These are phyloP conservation scores for Debaryomyces tyrocola DNA, from an alignment of 805 yeast species.

Conservation along the genomic window DNA sequence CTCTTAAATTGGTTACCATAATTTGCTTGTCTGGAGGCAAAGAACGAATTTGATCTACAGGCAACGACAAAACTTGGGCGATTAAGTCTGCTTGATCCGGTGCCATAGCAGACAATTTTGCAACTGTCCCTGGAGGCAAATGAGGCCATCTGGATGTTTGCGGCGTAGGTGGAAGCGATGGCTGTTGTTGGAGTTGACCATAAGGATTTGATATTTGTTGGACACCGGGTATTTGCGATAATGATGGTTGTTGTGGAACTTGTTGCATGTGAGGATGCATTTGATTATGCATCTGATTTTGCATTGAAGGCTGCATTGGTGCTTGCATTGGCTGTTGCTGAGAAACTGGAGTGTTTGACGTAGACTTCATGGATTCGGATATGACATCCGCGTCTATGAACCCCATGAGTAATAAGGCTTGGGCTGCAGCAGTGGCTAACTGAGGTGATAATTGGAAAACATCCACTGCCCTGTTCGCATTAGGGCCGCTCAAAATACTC, in stretches of 20 bases:
- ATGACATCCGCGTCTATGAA: constrained; percentile 68
- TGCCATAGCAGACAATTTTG: constrained; percentile 51
- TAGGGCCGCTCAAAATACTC: constrained; percentile 51
- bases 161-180: constrained; percentile 12
- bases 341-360: constrained; percentile 15
- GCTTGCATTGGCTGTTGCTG: constrained; percentile 9
- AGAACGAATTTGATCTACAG: constrained; percentile 48
- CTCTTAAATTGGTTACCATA: constrained; percentile 55
- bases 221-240: constrained; percentile 7
- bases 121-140: constrained; percentile 48
- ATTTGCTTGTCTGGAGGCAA: constrained; percentile 52
- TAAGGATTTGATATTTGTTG: constrained; percentile 9
- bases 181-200: constrained; percentile 12
- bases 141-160: constrained; percentile 45
- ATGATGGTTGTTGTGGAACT: constrained; percentile 8
- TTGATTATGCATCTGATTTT: constrained; percentile 14
- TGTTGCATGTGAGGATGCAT: constrained; percentile 6
- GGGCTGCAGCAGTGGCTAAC: constrained; percentile 67
- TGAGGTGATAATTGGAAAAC: constrained; percentile 54
- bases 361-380: constrained; percentile 49
- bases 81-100: constrained; percentile 58
- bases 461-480: constrained; percentile 50
- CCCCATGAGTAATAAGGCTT: constrained; percentile 76
- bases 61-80: constrained; percentile 52
- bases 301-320: constrained; percentile 21